phyloP scores from a whole-genome alignment of 768 basidiomycete species.

The Sarcodon aspratus region DNA sequence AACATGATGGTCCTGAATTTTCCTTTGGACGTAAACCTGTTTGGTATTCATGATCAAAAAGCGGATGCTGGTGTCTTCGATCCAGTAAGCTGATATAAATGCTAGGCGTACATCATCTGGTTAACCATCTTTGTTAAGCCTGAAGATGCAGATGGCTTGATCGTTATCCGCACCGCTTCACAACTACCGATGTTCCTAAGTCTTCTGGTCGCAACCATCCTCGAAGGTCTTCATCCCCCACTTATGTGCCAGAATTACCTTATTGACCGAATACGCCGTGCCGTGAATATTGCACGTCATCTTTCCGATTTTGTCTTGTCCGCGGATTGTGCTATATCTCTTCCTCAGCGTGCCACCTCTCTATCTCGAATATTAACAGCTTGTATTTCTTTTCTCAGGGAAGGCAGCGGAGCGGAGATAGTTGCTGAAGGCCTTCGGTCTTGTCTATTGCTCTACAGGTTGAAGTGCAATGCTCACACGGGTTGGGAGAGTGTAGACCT shows the following conservation, averaged over 20 bases:
- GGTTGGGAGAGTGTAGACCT: slow-evolving; percentile 22
- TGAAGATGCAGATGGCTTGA: not conserved
- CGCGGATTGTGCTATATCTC: slow-evolving; percentile 21
- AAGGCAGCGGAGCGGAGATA: not conserved
- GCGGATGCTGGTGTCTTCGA: not conserved
- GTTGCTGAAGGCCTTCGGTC: slow-evolving; percentile 7
- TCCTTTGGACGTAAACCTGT: not conserved
- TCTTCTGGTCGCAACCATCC: slow-evolving; percentile 31
- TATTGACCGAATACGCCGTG: slow-evolving; percentile 31
- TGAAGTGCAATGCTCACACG: slow-evolving; percentile 29
- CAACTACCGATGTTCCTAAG: slow-evolving; percentile 37
- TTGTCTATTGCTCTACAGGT: slow-evolving; percentile 26
- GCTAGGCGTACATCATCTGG: too few species aligned
- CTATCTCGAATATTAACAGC: slow-evolving; percentile 22
- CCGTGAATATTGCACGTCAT: slow-evolving; percentile 25
- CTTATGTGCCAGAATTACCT: slow-evolving; percentile 38
- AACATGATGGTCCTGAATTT: not conserved
- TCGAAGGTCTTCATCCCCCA: slow-evolving; percentile 28
- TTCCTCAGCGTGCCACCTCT: slow-evolving; percentile 23
- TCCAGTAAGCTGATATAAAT: not conserved
- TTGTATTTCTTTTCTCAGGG: slow-evolving; percentile 1
- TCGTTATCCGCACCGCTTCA: slow-evolving; percentile 9
- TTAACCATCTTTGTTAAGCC: too few species aligned
- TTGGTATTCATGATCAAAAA: not conserved
- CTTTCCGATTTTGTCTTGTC: slow-evolving; percentile 34